Percentiles rank a stretch among this genome's conserved stretches.
phyloP scores from a whole-genome alignment of 805 yeast genomes.

The Kregervanrija delftensis region DNA sequence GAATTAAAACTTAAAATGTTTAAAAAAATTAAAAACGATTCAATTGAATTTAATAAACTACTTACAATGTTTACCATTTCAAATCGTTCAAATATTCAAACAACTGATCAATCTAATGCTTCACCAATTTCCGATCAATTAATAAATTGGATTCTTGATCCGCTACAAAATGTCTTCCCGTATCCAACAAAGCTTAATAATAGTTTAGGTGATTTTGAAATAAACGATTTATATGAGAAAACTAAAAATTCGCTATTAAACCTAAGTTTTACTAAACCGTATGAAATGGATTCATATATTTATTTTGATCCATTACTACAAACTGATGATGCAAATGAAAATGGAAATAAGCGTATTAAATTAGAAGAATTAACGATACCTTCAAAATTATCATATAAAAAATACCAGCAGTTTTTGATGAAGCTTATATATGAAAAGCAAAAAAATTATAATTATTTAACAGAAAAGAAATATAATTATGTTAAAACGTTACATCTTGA shows the following conservation, averaged over 20 bases:
- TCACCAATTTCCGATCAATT: constrained; percentile 13
- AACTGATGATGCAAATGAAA: constrained; percentile 8
- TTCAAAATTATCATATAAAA: constrained; percentile 1
- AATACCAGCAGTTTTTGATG: constrained; percentile 28
- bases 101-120: constrained; percentile 12
- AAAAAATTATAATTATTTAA: constrained; percentile 5
- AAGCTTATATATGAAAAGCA: constrained; percentile 29
- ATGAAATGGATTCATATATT: constrained; percentile 11
- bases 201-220: constrained; percentile 6
- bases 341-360: constrained; percentile 18
- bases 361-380: constrained; percentile 2
- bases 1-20: constrained; percentile 14
- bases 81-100: constrained; percentile 9
- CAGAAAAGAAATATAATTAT: background rate
- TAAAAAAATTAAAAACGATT: constrained; percentile 3
- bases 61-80: constrained; percentile 17
- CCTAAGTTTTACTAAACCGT: constrained; percentile 9
- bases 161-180: constrained; percentile 14
- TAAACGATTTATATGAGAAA: constrained; percentile 10
- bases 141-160: constrained; percentile 23
- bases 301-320: constrained; percentile 12
- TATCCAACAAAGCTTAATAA: constrained; percentile 11
- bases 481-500: constrained; percentile 19
- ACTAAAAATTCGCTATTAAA: constrained; percentile 15
- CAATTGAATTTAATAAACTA: constrained; percentile 11